Conservation (phyloP, 208 protist genomes). For the Borovskyia barvae region DNA sequence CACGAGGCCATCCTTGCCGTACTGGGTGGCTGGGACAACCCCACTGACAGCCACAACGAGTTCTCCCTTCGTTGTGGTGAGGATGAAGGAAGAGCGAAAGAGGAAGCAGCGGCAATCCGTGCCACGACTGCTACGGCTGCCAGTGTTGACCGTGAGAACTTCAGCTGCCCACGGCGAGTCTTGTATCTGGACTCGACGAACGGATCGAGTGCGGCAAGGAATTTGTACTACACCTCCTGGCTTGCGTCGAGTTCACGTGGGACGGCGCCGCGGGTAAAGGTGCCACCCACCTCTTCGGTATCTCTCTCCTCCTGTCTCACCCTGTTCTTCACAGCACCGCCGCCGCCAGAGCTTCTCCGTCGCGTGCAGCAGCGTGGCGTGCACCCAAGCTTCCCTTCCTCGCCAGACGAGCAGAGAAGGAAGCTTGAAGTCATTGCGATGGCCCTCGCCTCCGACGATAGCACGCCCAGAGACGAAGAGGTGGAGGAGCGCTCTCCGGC, state of each 20-base stretch:
- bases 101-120: no score
- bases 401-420: slow-evolving; percentile 4
- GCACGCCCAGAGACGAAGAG: not conserved
- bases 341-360: slow-evolving; percentile 5
- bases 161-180: slow-evolving; percentile 8
- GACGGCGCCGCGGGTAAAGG: no score
- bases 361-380: slow-evolving; percentile 10
- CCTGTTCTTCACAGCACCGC: slow-evolving; percentile 5
- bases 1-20: slow-evolving; percentile 23
- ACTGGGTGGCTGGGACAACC: slow-evolving; percentile 1
- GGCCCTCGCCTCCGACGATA: not conserved
- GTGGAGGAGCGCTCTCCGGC: not conserved
- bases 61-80: no score
- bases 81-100: no score
- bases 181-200: slow-evolving; percentile 56
- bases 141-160: no score
- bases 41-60: no score
- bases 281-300: no score
- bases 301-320: not conserved
- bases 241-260: not conserved
- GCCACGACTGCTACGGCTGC: no score
- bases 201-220: slow-evolving; percentile 25
- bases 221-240: slow-evolving; percentile 16
- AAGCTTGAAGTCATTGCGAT: slow-evolving; percentile 28
- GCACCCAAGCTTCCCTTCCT: slow-evolving; percentile 36